phyloP scores from a whole-genome alignment of 1,139 yeast genomes.

The Diutina rugosa region DNA sequence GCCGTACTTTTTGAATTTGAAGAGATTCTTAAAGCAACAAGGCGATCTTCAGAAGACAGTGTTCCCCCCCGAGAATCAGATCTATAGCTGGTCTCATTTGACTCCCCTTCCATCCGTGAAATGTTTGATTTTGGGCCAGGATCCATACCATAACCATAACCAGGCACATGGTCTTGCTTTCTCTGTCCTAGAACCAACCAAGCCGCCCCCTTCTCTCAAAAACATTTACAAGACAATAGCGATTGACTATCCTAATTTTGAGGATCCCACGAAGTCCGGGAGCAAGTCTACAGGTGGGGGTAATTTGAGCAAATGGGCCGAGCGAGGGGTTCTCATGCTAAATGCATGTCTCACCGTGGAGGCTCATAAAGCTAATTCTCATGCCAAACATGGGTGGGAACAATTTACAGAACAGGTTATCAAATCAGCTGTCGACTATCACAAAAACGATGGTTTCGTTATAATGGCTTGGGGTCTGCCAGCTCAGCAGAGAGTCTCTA shows the following conservation, averaged over 20 bases:
- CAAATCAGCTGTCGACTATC: constrained; percentile 27
- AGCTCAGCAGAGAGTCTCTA: constrained; percentile 61
- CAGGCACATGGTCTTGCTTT: constrained; percentile 98
- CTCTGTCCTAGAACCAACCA: constrained; percentile 70
- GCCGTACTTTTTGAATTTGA: constrained; percentile 72
- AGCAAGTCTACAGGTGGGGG: constrained; percentile 32
- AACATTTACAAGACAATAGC: constrained; percentile 76
- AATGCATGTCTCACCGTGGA: constrained; percentile 87
- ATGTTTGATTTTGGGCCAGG: constrained; percentile 86
- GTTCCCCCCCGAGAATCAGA: constrained; percentile 66
- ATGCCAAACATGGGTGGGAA: constrained; percentile 90
- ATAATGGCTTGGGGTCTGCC: constrained; percentile 93
- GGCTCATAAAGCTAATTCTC: constrained; percentile 91
- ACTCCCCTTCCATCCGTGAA: constrained; percentile 69
- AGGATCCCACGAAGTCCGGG: constrained; percentile 29
- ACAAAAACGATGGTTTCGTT: constrained; percentile 42
- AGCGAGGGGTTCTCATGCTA: constrained; percentile 75
- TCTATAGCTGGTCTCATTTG: constrained; percentile 88
- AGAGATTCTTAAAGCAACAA: constrained; percentile 32
- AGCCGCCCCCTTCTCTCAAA: constrained; percentile 83
- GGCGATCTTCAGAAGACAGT: constrained; percentile 31
- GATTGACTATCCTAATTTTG: constrained; percentile 63
- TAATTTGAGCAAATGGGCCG: constrained; percentile 73
- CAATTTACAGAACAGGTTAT: constrained; percentile 67
- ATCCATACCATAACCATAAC: constrained; percentile 84